These are phyloP conservation scores for Camelina sativa DNA, from an alignment of 345 rosid species.

Conservation along the genomic window DNA sequence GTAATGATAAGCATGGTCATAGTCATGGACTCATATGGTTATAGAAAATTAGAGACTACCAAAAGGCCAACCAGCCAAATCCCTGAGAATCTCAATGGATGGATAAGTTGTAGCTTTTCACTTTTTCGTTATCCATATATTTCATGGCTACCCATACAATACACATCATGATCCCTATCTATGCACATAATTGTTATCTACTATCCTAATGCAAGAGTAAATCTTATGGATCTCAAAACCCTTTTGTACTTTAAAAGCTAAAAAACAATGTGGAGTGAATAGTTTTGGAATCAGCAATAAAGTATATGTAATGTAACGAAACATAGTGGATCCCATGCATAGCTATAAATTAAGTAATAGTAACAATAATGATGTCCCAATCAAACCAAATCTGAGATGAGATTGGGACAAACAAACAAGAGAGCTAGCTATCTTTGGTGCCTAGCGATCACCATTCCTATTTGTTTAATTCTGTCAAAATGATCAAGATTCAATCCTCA, in stretches of 20 bases:
- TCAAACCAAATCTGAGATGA: conserved; percentile 21
- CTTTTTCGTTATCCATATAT: conserved; percentile 1
- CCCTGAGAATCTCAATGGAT: background rate
- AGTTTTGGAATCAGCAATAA: background rate
- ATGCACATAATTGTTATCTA: conserved; percentile 3
- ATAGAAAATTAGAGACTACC: background rate
- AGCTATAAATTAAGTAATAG: conserved; percentile 10
- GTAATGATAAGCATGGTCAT: background rate
- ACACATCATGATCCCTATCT: conserved; percentile 17
- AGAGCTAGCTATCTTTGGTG: conserved; percentile 5
- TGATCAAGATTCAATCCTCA: no score
- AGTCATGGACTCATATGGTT: background rate
- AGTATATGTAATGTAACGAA: background rate
- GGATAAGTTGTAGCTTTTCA: conserved; percentile 11
- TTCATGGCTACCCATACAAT: conserved; percentile 29
- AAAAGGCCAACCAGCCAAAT: background rate
- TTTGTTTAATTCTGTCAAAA: no score
- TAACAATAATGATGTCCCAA: conserved; percentile 14
- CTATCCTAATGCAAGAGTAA: conserved; percentile 1
- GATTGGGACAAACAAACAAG: conserved; percentile 10
- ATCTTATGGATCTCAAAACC: background rate
- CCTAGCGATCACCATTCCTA: background rate
- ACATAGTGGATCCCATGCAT: conserved; percentile 13
- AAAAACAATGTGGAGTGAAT: conserved; percentile 19
- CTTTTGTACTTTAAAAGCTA: conserved; percentile 3